Evolutionary conservation across 2,329 filamentous ascomycete genomes (phyloP), one percentile per base, ranked within the genome.

Genomic region (Byssochlamys sp.): DNA sequence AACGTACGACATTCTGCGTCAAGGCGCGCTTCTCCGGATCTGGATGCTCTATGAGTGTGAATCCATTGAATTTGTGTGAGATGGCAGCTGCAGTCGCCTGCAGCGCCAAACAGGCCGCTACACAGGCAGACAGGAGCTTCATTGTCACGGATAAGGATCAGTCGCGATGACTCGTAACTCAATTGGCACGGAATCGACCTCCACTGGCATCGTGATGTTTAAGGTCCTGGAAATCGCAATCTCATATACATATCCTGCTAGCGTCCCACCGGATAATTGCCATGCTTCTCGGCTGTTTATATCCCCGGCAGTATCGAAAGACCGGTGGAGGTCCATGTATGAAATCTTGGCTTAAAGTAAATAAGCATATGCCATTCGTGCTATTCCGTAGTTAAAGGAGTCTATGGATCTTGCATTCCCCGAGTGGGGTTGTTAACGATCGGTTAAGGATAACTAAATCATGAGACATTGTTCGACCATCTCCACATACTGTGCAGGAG

Each of bases 1-100:
- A 39, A 72, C 78, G 65, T 61, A 84, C 82, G 64, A 83, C 78
- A 67, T 83, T 75, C 65, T 84, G 82, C 52, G 84, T 66, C 26
- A 74, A 68, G 58, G 76, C 79, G 60, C 80, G 74, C 62, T 79
- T 79, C 61, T 59, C 65, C 6, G 66, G 63, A 59, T 73, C 70
- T 2, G 67, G 62, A 59, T 73, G 69, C 55, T 73, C 72, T 1
- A 62, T 68, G 24, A 77, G 71, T 45, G 81, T 80, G 60, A 79
- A 75, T 24, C 77, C 68, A 63, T 79, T 76, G 10, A 78, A 71
- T 56, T 76, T 77, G 58, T 80, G 78, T 35, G 74, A 78, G 58
- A 83, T 71, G 11, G 78, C 73, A 58, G 79, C 70, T 56, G 78
- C 80, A 58, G 73, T 69, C 60, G 73, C 69, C 62, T 79, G 75